Percentiles rank a stretch among this genome's conserved stretches.
Evolutionary conservation across 345 rosid species (phyloP).

Genomic region (Durio zibethinus): DNA sequence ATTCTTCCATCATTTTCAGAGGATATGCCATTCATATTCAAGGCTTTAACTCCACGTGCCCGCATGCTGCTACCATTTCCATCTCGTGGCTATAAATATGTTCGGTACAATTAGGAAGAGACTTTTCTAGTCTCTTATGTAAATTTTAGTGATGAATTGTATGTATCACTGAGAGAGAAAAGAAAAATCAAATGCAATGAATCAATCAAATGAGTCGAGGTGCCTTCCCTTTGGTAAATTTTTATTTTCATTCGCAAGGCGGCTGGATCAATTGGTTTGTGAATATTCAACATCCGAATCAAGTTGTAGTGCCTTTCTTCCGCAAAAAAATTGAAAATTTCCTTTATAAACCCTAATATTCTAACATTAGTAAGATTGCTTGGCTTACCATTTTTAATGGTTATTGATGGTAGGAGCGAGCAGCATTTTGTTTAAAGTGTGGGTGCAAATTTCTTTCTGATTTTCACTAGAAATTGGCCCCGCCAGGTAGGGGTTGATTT

Average conservation of each 20-base stretch:
- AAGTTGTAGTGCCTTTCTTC: too few relatives aligned
- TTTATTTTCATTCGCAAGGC: not conserved
- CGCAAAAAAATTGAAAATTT: too few relatives aligned
- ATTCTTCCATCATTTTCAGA: conserved; percentile 9
- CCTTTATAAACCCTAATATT: too few relatives aligned
- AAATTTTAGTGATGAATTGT: not conserved
- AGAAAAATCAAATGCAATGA: not conserved
- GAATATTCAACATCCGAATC: too few relatives aligned
- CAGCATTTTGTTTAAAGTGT: too few relatives aligned
- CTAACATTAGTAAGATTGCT: not conserved
- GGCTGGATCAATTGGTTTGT: not conserved
- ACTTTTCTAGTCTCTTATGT: not conserved
- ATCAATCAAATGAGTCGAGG: not conserved
- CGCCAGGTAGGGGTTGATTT: too few relatives aligned
- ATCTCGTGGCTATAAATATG: not conserved
- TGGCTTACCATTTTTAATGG: not conserved
- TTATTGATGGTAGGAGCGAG: too few relatives aligned
- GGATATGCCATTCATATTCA: not conserved
- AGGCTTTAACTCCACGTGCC: not conserved
- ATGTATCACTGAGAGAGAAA: not conserved
- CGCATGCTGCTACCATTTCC: not conserved
- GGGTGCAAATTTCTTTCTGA: too few relatives aligned
- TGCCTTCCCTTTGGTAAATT: not conserved
- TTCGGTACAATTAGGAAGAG: conserved; percentile 8
- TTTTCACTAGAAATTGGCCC: too few relatives aligned